Evolutionary conservation across 2,329 filamentous ascomycete genomes (phyloP).

Genomic region (Fusarium anguioides): DNA sequence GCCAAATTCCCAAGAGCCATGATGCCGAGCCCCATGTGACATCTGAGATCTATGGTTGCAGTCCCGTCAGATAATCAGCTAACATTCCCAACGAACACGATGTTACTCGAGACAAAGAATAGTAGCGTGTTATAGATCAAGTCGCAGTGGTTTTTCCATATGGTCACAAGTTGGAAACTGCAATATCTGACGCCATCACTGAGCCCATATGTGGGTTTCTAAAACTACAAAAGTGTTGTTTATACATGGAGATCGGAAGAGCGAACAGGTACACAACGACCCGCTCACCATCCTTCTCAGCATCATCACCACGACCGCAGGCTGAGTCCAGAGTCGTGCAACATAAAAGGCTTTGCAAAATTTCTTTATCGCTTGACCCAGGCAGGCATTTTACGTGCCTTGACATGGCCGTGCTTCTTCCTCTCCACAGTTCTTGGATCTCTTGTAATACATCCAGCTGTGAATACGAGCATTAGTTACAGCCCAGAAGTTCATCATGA

Average conservation of each 20-base stretch:
- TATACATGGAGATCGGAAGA: slow-evolving; percentile 40
- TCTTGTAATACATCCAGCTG: slow-evolving; percentile 92
- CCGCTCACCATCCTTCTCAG: slow-evolving; percentile 34
- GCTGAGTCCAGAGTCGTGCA: slow-evolving; percentile 28
- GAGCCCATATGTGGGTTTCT: slow-evolving; percentile 35
- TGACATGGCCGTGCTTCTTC: slow-evolving; percentile 96
- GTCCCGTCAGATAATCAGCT: background rate
- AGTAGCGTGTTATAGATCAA: background rate
- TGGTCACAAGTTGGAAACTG: slow-evolving; percentile 19
- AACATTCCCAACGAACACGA: background rate
- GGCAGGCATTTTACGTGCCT: slow-evolving; percentile 96
- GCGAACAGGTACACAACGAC: slow-evolving; percentile 6
- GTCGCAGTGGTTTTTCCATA: slow-evolving; percentile 2
- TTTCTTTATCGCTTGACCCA: slow-evolving; percentile 85
- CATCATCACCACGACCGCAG: slow-evolving; percentile 27
- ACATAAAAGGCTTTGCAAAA: slow-evolving; percentile 18
- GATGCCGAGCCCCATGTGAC: slow-evolving; percentile 3
- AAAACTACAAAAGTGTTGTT: slow-evolving; percentile 47
- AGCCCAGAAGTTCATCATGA: slow-evolving; percentile 19
- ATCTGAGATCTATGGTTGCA: slow-evolving; percentile 5
- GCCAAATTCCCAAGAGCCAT: slow-evolving; percentile 3
- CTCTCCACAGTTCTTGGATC: slow-evolving; percentile 94
- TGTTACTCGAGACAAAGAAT: background rate
- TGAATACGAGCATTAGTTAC: slow-evolving; percentile 56
- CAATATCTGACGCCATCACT: slow-evolving; percentile 15